Evolutionary conservation across 805 yeast species (phyloP).

Genomic region (Lipomyces kockii): DNA sequence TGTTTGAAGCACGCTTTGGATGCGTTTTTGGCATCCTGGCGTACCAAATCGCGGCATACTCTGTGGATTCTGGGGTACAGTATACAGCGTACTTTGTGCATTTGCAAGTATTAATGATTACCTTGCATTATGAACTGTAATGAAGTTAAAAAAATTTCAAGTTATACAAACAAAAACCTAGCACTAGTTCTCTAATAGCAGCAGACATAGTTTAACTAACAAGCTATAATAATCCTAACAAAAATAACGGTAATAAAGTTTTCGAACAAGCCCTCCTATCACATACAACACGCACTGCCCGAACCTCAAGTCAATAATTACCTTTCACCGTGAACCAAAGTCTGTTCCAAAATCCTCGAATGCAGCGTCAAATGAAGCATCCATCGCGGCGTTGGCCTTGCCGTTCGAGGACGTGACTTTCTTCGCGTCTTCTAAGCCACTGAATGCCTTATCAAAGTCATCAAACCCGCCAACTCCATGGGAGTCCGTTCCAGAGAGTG

Average conservation of each 20-base stretch:
- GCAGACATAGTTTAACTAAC: not conserved
- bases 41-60: not conserved
- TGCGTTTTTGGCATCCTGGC: not conserved
- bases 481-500: constrained; percentile 11
- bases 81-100: not conserved
- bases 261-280: not conserved
- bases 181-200: not conserved
- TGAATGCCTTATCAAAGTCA: constrained; percentile 43
- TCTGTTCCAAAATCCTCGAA: constrained; percentile 30
- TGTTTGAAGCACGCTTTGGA: not conserved
- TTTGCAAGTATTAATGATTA: not conserved
- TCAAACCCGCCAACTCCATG: constrained; percentile 21
- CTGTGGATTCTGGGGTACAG: not conserved
- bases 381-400: not conserved
- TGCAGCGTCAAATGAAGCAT: constrained; percentile 20
- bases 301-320: not conserved
- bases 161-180: not conserved
- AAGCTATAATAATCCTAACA: not conserved
- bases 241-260: not conserved
- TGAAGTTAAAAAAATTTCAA: not conserved
- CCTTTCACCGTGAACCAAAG: not conserved
- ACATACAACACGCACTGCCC: too few species aligned
- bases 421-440: constrained; percentile 50
- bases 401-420: constrained; percentile 15
- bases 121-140: not conserved